phyloP scores from a whole-genome alignment of 148 eudicot genomes.

The Camellia japonica region DNA sequence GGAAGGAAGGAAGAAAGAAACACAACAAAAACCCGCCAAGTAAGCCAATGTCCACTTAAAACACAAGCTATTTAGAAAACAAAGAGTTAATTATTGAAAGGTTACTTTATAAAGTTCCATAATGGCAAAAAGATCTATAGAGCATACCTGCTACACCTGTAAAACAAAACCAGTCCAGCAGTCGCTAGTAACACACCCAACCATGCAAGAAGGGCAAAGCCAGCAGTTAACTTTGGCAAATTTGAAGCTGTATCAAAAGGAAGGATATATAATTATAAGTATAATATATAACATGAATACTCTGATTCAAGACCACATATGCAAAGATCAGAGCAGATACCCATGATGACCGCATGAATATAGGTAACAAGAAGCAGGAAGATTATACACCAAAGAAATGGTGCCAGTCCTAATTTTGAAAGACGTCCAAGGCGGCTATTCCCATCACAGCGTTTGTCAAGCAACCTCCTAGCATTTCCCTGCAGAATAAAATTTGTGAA shows the following conservation, averaged over 20 bases:
- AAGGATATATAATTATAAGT: slow-evolving; percentile 6
- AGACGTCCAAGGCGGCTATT: slow-evolving; percentile 69
- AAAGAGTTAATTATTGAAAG: not conserved
- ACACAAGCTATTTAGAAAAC: not conserved
- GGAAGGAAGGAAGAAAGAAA: not conserved
- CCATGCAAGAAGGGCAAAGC: slow-evolving; percentile 85
- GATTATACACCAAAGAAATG: slow-evolving; percentile 71
- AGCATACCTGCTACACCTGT: slow-evolving; percentile 87
- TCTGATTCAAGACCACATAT: not conserved
- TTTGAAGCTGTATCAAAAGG: slow-evolving; percentile 52
- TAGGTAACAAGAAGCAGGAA: slow-evolving; percentile 68
- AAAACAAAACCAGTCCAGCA: slow-evolving; percentile 70
- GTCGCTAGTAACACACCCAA: slow-evolving; percentile 73
- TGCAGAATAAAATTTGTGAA: slow-evolving; percentile 30
- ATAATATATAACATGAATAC: not conserved
- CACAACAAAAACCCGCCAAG: not conserved
- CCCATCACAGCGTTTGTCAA: slow-evolving; percentile 79
- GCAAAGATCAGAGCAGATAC: slow-evolving; percentile 40
- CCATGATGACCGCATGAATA: slow-evolving; percentile 71
- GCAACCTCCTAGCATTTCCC: slow-evolving; percentile 92
- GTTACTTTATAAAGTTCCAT: not conserved
- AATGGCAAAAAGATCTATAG: not conserved
- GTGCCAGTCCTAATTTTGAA: slow-evolving; percentile 88
- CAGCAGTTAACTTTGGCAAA: slow-evolving; percentile 74
- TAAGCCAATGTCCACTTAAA: not conserved